phyloP scores from a whole-genome alignment of 116 monocot genomes.

The Phalaenopsis hybrid region DNA sequence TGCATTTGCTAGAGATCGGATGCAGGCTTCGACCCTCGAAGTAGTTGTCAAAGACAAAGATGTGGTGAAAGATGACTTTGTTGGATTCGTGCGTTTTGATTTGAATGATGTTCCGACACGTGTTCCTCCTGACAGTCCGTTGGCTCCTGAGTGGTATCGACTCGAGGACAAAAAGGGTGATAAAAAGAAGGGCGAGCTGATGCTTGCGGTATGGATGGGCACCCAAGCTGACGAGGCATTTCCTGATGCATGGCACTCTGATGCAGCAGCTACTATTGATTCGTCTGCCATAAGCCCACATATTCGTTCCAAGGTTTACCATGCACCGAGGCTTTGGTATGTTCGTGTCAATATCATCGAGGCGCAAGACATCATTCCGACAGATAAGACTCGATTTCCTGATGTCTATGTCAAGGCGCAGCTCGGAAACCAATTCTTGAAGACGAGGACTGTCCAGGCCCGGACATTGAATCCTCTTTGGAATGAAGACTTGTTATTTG shows the following conservation, averaged over 20 bases:
- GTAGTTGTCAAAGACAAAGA: conserved; percentile 50
- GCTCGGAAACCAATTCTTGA: conserved; percentile 48
- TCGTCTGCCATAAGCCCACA: conserved; percentile 15
- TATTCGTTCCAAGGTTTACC: conserved; percentile 63
- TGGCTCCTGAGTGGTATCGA: conserved; percentile 84
- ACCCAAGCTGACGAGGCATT: conserved; percentile 76
- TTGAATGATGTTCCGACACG: conserved; percentile 43
- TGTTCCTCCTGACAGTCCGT: conserved; percentile 48
- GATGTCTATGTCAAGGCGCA: conserved; percentile 61
- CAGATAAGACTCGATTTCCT: conserved; percentile 39
- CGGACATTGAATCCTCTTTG: conserved; percentile 41
- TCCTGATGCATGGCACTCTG: conserved; percentile 67
- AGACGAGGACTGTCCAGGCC: conserved; percentile 37
- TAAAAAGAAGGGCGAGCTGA: conserved; percentile 53
- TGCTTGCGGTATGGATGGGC: conserved; percentile 84
- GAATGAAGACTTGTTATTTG: conserved; percentile 81
- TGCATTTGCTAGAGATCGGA: conserved; percentile 46
- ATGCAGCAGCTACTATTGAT: conserved; percentile 27
- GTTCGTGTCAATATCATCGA: conserved; percentile 69
- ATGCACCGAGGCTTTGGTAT: conserved; percentile 74
- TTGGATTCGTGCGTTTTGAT: conserved; percentile 42
- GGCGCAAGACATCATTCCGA: conserved; percentile 44
- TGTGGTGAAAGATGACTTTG: conserved; percentile 40
- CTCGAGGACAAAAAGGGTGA: conserved; percentile 62
- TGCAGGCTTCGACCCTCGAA: conserved; percentile 41